Percentiles rank a stretch among this genome's conserved stretches.
Evolutionary conservation across 768 basidiomycete species (phyloP).

Genomic region (button mushroom (Agaricus bisporus)): DNA sequence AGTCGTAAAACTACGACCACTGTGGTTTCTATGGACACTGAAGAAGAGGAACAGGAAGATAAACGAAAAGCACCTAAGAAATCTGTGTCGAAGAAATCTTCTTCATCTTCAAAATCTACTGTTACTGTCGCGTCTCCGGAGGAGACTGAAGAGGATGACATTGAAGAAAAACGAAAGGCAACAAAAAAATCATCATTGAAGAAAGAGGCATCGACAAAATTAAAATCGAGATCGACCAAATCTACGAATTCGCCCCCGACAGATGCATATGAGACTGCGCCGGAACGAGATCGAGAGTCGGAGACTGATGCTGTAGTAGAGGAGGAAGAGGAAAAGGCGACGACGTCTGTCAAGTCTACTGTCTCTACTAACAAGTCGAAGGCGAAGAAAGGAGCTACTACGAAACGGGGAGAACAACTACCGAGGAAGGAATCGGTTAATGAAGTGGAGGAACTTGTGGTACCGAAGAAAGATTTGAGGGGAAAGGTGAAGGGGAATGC

Average conservation of each 20-base stretch:
- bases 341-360: no score
- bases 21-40: background rate
- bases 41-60: slow-evolving; percentile 16
- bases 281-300: background rate
- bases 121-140: slow-evolving; percentile 15
- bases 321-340: background rate
- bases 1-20: background rate
- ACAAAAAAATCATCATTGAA: background rate
- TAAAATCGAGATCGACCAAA: slow-evolving; percentile 16
- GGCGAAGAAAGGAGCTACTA: background rate
- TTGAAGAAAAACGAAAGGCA: background rate
- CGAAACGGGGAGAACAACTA: background rate
- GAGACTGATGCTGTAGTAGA: background rate
- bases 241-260: background rate
- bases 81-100: background rate
- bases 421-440: background rate
- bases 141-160: background rate
- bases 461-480: background rate
- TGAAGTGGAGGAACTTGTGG: background rate
- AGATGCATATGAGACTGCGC: slow-evolving; percentile 25
- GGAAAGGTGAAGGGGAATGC: background rate
- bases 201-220: slow-evolving; percentile 14
- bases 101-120: slow-evolving; percentile 17
- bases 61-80: background rate
- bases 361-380: background rate